Evolutionary conservation across 192 early-diverging fungal genomes (phyloP), one percentile per base, ranked within the genome.

Genomic region (Rhizophlyctis rosea): DNA sequence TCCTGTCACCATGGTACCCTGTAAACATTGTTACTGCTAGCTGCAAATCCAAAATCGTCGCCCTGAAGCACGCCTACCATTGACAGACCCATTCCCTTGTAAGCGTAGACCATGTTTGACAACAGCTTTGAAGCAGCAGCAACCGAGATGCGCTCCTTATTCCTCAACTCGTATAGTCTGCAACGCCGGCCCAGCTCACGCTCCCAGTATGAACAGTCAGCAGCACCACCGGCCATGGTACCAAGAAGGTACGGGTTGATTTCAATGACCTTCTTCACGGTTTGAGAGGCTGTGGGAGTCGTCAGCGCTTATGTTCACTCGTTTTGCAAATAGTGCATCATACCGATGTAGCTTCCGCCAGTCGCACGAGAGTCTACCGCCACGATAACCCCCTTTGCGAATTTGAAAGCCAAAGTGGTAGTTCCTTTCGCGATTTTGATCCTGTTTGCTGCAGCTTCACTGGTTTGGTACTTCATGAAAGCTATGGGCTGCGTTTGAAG

Each of bases 191-290:
- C 95, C 35, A 99, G 83, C 68, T 98, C 94, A 50, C 97, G 89
- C 68, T 98, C 93, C 97, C 97, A 99, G 79, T 88, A 99, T 54
- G 82, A 83, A 79, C 97, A 99, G 75, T 99, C 97, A 11, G 95
- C 97, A 2, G 97, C 97, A 78, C 97, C 97, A 61, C 97, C 97
- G 35, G 97, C 97, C 92, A 99, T 95, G 14, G 97, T 99, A 34
- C 95, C 97, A 34, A 99, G 79, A 60, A 99, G 78, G 67, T 93
- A 97, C 47, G 92, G 93, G 78, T 98, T 99, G 67, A 99, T 99
- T 69, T 99, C 95, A 74, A 99, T 97, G 16, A 99, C 88, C 76
- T 99, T 99, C 67, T 96, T 98, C 32, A 99, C 94, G 23, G 86
- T 87, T 74, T 95, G 92, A 34, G 95, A 94, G 39, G 91, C 90